These are phyloP conservation scores for Crucibulum laeve DNA, from an alignment of 768 basidiomycete genomes.

Conservation along the genomic window DNA sequence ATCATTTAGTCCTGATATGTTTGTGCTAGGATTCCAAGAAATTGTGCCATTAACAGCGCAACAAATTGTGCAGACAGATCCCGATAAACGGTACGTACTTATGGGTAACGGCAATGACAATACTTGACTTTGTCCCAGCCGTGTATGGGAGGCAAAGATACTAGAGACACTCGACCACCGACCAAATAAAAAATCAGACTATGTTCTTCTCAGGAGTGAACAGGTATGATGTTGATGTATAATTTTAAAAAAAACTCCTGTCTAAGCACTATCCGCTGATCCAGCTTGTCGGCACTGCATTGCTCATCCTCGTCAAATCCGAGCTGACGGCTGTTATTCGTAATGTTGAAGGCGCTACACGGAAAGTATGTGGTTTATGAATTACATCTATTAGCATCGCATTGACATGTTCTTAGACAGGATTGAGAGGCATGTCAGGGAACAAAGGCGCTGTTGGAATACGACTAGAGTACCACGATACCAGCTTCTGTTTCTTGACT, in stretches of 20 bases:
- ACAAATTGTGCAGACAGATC: conserved; percentile 94
- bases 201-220: conserved; percentile 87
- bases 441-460: conserved; percentile 97
- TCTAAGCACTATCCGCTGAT: no score
- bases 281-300: conserved; percentile 91
- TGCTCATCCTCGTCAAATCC: conserved; percentile 79
- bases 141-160: conserved; percentile 82
- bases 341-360: conserved; percentile 87
- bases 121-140: conserved; percentile 37
- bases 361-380: conserved; percentile 57
- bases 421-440: conserved; percentile 89
- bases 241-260: neutral
- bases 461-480: conserved; percentile 86
- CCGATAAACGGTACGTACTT: conserved; percentile 72
- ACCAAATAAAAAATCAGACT: conserved; percentile 63
- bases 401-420: conserved; percentile 48
- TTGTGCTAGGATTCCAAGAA: conserved; percentile 92
- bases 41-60: conserved; percentile 97
- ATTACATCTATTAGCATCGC: conserved; percentile 1
- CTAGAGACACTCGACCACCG: conserved; percentile 73
- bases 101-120: neutral
- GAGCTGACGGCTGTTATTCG: conserved; percentile 76
- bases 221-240: conserved; percentile 48
- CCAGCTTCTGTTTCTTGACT: conserved; percentile 92
- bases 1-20: conserved; percentile 74